phyloP scores from a whole-genome alignment of 768 basidiomycete genomes.

The Cyclocybe aegerita region DNA sequence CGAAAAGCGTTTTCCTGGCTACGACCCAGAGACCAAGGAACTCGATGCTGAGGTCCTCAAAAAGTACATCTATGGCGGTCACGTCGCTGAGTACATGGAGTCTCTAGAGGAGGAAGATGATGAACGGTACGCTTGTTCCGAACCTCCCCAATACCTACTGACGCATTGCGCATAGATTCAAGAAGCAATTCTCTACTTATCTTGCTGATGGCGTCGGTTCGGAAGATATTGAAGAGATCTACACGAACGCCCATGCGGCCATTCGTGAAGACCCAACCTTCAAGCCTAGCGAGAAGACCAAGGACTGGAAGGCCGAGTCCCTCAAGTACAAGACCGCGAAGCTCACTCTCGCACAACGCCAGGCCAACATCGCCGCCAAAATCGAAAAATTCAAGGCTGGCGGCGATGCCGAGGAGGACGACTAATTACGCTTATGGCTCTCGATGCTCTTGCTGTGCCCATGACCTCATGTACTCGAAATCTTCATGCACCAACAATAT shows the following conservation, averaged over 20 bases:
- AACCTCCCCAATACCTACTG: not conserved
- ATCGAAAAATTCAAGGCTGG: conserved; percentile 87
- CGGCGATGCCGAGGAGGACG: conserved; percentile 53
- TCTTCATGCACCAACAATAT: no score
- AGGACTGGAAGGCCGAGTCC: conserved; percentile 89
- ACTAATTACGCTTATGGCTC: conserved; percentile 49
- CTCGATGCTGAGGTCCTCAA: conserved; percentile 93
- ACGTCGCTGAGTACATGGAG: conserved; percentile 99
- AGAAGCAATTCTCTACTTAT: conserved; percentile 95
- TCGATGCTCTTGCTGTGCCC: conserved; percentile 10
- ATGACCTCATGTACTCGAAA: not conserved
- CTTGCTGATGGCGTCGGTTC: conserved; percentile 95
- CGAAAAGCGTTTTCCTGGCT: conserved; percentile 98
- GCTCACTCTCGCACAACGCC: conserved; percentile 77
- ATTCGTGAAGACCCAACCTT: conserved; percentile 94
- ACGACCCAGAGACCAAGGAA: conserved; percentile 88
- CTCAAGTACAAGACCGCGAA: conserved; percentile 66
- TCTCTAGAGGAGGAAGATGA: conserved; percentile 99
- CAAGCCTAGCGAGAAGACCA: conserved; percentile 85
- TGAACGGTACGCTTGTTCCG: conserved; percentile 63
- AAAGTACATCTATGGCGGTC: conserved; percentile 97
- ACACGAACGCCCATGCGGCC: conserved; percentile 87
- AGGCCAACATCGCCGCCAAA: conserved; percentile 79
- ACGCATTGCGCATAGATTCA: conserved; percentile 58
- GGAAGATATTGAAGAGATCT: conserved; percentile 97